Evolutionary conservation across 176 grass and related monocot species (phyloP).

Genomic region (Raddia distichophylla): DNA sequence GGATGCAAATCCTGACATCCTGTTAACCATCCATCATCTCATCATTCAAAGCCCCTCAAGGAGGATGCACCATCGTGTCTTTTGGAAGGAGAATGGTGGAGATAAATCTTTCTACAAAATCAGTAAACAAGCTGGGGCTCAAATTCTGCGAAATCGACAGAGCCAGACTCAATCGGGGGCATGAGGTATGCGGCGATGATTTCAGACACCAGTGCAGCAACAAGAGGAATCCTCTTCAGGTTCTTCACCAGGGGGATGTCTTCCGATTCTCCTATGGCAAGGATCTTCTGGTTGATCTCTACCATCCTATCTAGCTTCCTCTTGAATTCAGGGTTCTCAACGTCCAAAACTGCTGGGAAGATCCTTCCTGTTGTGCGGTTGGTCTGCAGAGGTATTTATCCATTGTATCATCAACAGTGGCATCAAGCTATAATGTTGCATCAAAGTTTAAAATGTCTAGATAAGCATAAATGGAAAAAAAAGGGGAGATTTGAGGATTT

Average conservation of each 20-base stretch:
- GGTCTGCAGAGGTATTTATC: constrained; percentile 59
- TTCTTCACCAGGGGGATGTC: constrained; percentile 78
- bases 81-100: constrained; percentile 10
- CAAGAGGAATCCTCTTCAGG: constrained; percentile 86
- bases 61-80: constrained; percentile 36
- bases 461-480: constrained; percentile 3
- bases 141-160: constrained; percentile 90
- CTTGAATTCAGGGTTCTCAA: constrained; percentile 98
- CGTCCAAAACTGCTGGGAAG: constrained; percentile 89
- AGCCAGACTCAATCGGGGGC: constrained; percentile 87
- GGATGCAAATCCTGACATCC: constrained; percentile 36
- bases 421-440: not conserved
- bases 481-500: too few relatives aligned
- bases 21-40: constrained; percentile 35
- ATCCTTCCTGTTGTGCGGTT: constrained; percentile 92
- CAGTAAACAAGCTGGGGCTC: constrained; percentile 91
- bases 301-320: constrained; percentile 94
- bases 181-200: constrained; percentile 89
- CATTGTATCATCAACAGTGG: constrained; percentile 8
- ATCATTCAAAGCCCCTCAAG: constrained; percentile 30
- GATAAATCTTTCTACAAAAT: constrained; percentile 43
- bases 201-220: constrained; percentile 73
- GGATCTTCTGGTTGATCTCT: constrained; percentile 71
- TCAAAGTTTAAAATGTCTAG: constrained; percentile 2
- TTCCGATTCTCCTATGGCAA: constrained; percentile 47